Evolutionary conservation across 495 filamentous ascomycete genomes (phyloP).

Genomic region (Halenospora varia): DNA sequence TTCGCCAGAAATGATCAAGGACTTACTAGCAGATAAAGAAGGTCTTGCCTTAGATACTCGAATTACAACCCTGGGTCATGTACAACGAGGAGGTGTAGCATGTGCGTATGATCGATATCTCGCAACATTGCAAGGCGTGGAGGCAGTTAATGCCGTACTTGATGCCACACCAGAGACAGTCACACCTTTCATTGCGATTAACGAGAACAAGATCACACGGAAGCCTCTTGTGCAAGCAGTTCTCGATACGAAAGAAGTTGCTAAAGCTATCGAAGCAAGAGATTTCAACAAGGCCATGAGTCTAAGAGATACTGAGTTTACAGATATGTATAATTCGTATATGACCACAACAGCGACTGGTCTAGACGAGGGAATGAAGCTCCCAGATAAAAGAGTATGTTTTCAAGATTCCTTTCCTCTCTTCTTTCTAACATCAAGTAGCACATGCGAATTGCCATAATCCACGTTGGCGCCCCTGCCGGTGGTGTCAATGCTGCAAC

Average conservation of each 20-base stretch:
- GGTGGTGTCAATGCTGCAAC: conserved; percentile 99
- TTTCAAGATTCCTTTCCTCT: neutral
- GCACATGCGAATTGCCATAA: conserved; percentile 90
- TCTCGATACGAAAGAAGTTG: conserved; percentile 74
- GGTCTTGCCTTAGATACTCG: conserved; percentile 80
- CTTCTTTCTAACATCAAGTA: conserved; percentile 28
- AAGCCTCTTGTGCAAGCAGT: conserved; percentile 89
- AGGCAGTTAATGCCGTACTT: conserved; percentile 94
- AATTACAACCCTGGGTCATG: conserved; percentile 93
- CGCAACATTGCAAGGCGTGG: conserved; percentile 89
- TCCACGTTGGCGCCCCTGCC: conserved; percentile 97
- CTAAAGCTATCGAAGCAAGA: conserved; percentile 70
- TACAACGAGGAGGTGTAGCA: conserved; percentile 87
- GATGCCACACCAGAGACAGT: conserved; percentile 83
- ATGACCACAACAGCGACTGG: conserved; percentile 73
- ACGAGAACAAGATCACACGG: conserved; percentile 94
- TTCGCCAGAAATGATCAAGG: conserved; percentile 72
- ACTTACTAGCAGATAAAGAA: conserved; percentile 71
- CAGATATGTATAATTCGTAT: conserved; percentile 86
- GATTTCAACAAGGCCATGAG: conserved; percentile 84
- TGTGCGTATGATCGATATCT: conserved; percentile 95
- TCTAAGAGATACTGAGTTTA: conserved; percentile 88
- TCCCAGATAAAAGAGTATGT: conserved; percentile 71
- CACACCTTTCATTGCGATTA: conserved; percentile 92
- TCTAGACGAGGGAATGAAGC: conserved; percentile 37